Evolutionary conservation across 257 asterid genomes (phyloP), one percentile per base, ranked within the genome.

Genomic region (Solanum gracilifrons): DNA sequence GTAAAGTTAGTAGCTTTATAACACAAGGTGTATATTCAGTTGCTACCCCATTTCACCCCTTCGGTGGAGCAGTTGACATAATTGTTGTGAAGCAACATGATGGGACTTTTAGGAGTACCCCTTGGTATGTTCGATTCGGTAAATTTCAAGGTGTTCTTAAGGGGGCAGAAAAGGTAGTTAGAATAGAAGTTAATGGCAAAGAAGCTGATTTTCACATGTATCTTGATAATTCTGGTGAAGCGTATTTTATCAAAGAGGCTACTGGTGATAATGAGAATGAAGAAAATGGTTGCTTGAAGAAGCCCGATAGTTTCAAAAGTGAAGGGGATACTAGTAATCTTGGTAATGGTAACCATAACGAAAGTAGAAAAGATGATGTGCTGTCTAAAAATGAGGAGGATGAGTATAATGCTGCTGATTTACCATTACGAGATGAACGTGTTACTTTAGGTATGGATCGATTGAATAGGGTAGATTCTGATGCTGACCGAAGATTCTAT

Each of bases 11-110:
- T 35, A 93, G 95, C 92, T 88, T 95, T 55, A 93, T 95, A 32
- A 90, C 98, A 4, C 96, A 93, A 92, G 96, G 96, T 13, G 95
- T 94, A 76, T 95, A 95, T 90, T 94, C 98, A 13, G 98, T 95
- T 87, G 98, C 99, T 88, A 96, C 98, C 7, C 98, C 99, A 33
- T 96, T 96, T 89, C 99, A 96, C 92, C 99, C 99, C 5, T 96
- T 96, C 88, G 99, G 98, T 85, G 98, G 99, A 87, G 99, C 99
- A n/a, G 96, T 95, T 15, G 99, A 96, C 91, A 95, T 96, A 87
- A 94, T 96, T 48, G 94, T 89, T 35, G 99, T 96, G 60, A 92
- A 93, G 89, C 99, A 96, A 90, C 86, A 93, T 75, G 98, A 96
- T 90, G 98, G 97, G 29, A 89, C 94, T 86, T 96, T 89, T 82